These are phyloP conservation scores for Tylopilus sp. DNA, from an alignment of 1,284 basidiomycete genomes.

Conservation along the genomic window DNA sequence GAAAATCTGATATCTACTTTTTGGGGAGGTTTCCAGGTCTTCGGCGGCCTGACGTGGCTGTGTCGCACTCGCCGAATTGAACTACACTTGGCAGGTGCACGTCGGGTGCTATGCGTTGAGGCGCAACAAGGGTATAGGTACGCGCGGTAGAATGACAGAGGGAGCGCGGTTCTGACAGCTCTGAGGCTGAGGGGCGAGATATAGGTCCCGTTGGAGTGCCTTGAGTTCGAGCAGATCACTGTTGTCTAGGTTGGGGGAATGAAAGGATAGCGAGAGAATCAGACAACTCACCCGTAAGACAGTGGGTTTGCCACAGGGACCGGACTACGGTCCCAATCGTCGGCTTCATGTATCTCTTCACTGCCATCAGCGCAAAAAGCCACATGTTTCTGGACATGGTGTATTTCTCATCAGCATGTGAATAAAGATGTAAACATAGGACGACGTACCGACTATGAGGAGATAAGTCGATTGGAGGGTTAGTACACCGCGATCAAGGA, in stretches of 20 bases:
- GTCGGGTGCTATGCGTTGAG: constrained; percentile 40
- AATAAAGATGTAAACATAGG: neutral
- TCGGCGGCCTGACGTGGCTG: neutral
- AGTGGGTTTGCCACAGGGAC: constrained; percentile 60
- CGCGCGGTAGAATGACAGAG: constrained; percentile 55
- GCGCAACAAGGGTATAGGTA: constrained; percentile 66
- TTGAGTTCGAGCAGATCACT: constrained; percentile 75
- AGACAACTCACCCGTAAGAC: constrained; percentile 60
- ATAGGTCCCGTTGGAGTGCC: constrained; percentile 67
- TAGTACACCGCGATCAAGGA: neutral
- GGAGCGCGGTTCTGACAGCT: constrained; percentile 35
- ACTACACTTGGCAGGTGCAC: too few relatives aligned
- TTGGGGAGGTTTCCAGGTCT: neutral
- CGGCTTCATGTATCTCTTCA: constrained; percentile 68
- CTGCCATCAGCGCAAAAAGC: constrained; percentile 63
- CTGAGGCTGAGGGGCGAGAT: constrained; percentile 59
- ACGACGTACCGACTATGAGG: constrained; percentile 24
- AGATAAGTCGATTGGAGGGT: neutral
- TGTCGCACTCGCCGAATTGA: too few relatives aligned
- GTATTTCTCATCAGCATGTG: constrained; percentile 11
- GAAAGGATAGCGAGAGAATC: neutral
- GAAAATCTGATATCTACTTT: neutral
- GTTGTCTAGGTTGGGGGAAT: constrained; percentile 7
- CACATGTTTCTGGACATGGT: constrained; percentile 57
- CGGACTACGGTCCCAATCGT: constrained; percentile 78